Evolutionary conservation across 1,284 basidiomycete species (phyloP), one percentile per base, ranked within the genome.

Genomic region (Trametes versicolor): DNA sequence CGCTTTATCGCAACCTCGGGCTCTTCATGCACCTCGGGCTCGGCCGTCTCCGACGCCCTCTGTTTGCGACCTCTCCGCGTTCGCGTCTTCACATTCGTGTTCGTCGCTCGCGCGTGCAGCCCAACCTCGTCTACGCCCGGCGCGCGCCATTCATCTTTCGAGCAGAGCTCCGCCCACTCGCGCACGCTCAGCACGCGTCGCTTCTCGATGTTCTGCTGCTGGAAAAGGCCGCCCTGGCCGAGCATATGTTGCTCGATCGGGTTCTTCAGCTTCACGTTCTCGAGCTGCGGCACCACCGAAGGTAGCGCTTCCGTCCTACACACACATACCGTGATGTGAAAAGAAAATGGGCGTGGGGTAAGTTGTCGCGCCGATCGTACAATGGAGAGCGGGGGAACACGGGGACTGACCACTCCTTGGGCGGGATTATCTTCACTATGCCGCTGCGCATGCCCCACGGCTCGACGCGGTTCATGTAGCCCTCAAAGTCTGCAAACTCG

Each of bases 171-270:
- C 3, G 86, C 88, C 95, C 95, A 97, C 74, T 96, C 94, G 64
- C 93, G 88, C 29, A 96, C 87, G 66, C 89, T 92, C 83, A 96
- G 87, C 21, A 87, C 81, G 71, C 90, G 91, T 66, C 94, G 88
- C 76, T 94, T 95, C 81, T 96, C 95, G 70, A 98, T 85, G 76
- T 98, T 98, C 78, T 94, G 89, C 72, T 95, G 91, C n/a, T 93
- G 87, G 76, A 95, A 98, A 6, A 97, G 83, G 7, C 96, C 96
- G 9, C 88, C 87, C 47, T 87, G 84, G 12, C 97, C 97, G 50
- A 91, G 79, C 89, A 98, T 95, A 75, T 91, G 88, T 76, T 98
- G 97, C 76, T 96, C 94, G 69, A 98, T 98, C 1, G 96, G 95
- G 27, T 87, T 86, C 77, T 88, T 90, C 67, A 98, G 91, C 78